These are phyloP conservation scores for Phialophora expanda DNA, from an alignment of 2,329 filamentous ascomycete genomes.

Conservation along the genomic window DNA sequence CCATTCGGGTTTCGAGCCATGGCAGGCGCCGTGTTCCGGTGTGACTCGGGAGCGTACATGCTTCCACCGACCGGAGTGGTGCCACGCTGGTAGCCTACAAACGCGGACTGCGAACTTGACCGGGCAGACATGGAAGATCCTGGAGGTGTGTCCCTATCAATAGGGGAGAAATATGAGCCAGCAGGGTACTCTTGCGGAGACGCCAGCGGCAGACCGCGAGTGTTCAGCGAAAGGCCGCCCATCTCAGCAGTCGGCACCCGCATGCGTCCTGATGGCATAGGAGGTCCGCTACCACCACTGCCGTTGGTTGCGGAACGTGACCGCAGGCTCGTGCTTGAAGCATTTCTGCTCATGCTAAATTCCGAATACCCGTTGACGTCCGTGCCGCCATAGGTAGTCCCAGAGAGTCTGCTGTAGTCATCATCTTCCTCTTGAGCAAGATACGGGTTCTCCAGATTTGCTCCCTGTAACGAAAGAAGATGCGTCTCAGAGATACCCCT, in stretches of 20 bases:
- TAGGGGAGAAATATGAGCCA: constrained; percentile 95
- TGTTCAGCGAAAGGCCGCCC: constrained; percentile 36
- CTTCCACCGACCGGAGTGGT: constrained; percentile 65
- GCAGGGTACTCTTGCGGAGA: constrained; percentile 67
- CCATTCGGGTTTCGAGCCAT: constrained; percentile 77
- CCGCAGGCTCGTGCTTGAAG: constrained; percentile 75
- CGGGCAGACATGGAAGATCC: constrained; percentile 59
- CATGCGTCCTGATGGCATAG: constrained; percentile 34
- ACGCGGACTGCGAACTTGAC: constrained; percentile 61
- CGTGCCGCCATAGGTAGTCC: constrained; percentile 40
- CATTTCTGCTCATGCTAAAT: constrained; percentile 67
- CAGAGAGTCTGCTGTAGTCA: constrained; percentile 44
- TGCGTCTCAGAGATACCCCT: constrained; percentile 64
- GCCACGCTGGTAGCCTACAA: constrained; percentile 81
- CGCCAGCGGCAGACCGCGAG: constrained; percentile 42
- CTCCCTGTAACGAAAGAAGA: constrained; percentile 78
- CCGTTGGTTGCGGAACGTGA: constrained; percentile 76
- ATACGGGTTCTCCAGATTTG: constrained; percentile 83
- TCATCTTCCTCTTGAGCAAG: constrained; percentile 63
- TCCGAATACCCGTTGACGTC: constrained; percentile 51
- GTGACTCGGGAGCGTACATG: constrained; percentile 69
- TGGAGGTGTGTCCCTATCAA: constrained; percentile 61
- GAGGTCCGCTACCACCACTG: constrained; percentile 45
- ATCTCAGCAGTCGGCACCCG: constrained; percentile 30
- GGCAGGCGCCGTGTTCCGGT: constrained; percentile 86